Conservation (phyloP, 2,329 filamentous ascomycete genomes). For the Metarhizium guizhouense region DNA sequence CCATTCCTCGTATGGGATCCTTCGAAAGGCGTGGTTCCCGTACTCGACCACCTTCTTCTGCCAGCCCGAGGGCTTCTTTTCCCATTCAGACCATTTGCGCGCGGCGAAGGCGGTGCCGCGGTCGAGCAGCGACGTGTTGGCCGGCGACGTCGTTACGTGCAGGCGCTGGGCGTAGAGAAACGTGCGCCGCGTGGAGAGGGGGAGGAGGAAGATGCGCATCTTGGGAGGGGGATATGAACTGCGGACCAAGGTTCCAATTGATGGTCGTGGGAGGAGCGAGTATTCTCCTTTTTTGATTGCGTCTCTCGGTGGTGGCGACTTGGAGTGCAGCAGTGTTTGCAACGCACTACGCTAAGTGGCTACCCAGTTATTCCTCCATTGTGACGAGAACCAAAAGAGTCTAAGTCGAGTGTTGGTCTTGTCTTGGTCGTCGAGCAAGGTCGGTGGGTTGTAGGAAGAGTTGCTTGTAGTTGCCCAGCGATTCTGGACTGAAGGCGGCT, state of each 20-base stretch:
- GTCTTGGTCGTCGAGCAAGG: background rate
- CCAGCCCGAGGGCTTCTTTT: slow-evolving; percentile 77
- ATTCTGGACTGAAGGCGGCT: no score
- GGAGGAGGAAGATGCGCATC: slow-evolving; percentile 92
- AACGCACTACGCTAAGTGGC: background rate
- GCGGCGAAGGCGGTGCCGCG: slow-evolving; percentile 62
- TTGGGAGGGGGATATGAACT: slow-evolving; percentile 11
- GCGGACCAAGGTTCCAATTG: background rate
- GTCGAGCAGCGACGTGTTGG: slow-evolving; percentile 49
- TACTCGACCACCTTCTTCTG: slow-evolving; percentile 78
- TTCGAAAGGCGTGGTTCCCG: slow-evolving; percentile 75
- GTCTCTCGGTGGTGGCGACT: background rate
- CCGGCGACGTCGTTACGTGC: slow-evolving; percentile 42
- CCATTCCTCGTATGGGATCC: slow-evolving; percentile 97
- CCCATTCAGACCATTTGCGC: slow-evolving; percentile 77
- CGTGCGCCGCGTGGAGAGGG: slow-evolving; percentile 82
- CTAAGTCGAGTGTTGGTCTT: background rate
- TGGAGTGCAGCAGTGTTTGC: background rate
- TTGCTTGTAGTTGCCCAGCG: no score
- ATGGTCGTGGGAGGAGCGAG: background rate
- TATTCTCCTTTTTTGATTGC: background rate
- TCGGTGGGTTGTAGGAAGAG: no score
- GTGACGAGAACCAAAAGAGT: background rate
- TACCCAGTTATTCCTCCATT: background rate
- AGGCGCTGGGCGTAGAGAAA: slow-evolving; percentile 86